These are phyloP conservation scores for Hansenula sp. DNA, from an alignment of 1,139 yeast species.

Conservation along the genomic window DNA sequence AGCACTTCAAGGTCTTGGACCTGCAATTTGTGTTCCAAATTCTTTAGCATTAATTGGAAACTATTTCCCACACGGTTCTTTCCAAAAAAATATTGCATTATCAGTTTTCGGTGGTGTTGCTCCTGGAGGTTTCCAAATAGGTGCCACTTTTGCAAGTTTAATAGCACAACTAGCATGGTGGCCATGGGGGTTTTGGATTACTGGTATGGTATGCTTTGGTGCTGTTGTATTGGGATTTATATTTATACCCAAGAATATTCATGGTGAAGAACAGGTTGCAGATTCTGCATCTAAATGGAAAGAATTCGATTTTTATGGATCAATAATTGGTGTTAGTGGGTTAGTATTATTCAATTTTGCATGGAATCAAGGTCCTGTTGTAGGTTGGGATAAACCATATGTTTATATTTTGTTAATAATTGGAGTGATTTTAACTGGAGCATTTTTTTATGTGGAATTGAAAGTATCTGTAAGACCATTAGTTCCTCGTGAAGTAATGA, in stretches of 20 bases:
- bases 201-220: conserved; percentile 34
- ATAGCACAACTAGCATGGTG: conserved; percentile 42
- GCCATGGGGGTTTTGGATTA: conserved; percentile 55
- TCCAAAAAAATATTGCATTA: conserved; percentile 37
- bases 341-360: conserved; percentile 49
- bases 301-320: conserved; percentile 43
- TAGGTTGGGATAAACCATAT: conserved; percentile 50
- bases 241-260: conserved; percentile 37
- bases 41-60: conserved; percentile 51
- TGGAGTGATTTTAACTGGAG: conserved; percentile 35
- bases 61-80: conserved; percentile 40
- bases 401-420: conserved; percentile 47
- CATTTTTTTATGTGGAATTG: conserved; percentile 34
- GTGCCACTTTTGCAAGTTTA: conserved; percentile 43
- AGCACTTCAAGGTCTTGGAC: conserved; percentile 58
- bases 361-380: conserved; percentile 60
- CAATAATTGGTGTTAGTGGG: conserved; percentile 42
- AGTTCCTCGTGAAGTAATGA: conserved; percentile 39
- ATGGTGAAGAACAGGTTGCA: conserved; percentile 6
- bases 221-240: conserved; percentile 31
- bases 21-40: conserved; percentile 54
- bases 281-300: conserved; percentile 10
- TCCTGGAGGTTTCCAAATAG: conserved; percentile 51
- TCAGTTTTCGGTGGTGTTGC: conserved; percentile 55
- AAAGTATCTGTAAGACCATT: conserved; percentile 37